Base-by-base conservation (phyloP, 306 rosid genomes). In the Malus domestica region DNA sequence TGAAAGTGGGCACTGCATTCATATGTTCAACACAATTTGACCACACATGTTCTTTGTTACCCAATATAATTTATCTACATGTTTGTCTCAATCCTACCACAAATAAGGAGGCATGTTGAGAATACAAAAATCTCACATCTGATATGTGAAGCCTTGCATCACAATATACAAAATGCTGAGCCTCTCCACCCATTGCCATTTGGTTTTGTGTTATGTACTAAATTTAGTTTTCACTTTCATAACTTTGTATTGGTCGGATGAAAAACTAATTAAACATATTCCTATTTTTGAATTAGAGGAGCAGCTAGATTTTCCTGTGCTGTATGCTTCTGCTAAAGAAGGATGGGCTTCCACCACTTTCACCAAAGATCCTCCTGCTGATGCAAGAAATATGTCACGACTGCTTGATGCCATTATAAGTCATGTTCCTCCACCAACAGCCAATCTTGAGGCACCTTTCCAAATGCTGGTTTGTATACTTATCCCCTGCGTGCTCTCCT, bases 241-340 rank as follows among this genome's bases (percentile, higher is more conserved):
- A 60, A 42, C 44, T 20, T 60, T 18, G 19, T 60, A 44, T 29
- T 59, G 49, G 51, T 60, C 30, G 7, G 73, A 75, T 69, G 6
- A 63, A 70, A 51, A 77, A 35, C 71, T 35, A n/a, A 72, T 38
- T 52, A 67, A 71, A 6, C 74, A 59, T 71, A 55, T 57, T 78
- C 77, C 72, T 35, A 6, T 72, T 45, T 59, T 78, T 62, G 30
- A 63, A 77, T 23, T 83, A 92, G 99, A 95, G 97, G 99, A 92
- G 82, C 99, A 95, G 82, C 91, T 95, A 57, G 99, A 95, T 85
- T 95, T 95, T 79, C 97, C 99, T 12, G 99, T 92, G 86, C 89
- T 95, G 59, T 95, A 95, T 84, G 97, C 97, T 75, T 95, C 99
- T 81, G 99, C 99, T 76, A 95, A 92, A 86, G 99, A 95, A 82